Base-by-base conservation (phyloP, 2,329 filamentous ascomycete genomes). In the Aureobasidium namibiae region DNA sequence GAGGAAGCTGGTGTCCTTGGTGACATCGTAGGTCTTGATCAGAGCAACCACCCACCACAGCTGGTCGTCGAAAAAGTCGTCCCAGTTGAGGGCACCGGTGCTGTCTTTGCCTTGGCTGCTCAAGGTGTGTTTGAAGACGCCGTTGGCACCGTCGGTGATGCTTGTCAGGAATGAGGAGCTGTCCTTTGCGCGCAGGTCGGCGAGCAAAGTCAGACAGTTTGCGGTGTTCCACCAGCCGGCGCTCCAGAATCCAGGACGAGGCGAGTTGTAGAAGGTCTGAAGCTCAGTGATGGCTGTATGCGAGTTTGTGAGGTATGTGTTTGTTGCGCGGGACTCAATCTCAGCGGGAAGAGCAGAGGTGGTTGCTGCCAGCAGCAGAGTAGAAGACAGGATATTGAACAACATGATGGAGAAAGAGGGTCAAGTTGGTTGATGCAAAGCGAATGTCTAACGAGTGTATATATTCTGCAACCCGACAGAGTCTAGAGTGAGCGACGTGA, bases 1-100 rank as follows among this genome's bases (percentile, higher is more conserved):
- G 13, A 56, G 36, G n/a, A 36, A 56, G 0, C 70, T 73, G 48
- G 76, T 58, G 23, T 79, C 69, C 1, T 69, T 65, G 0, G 79
- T 81, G 4, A 80, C 67, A 63, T 82, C 80, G 67, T 81, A 82
- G n/a, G 76, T 79, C 2, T 73, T 74, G 63, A 82, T 76, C 79
- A 79, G 81, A 23, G 74, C 80, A 8, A 82, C 67, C 3, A 77
- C 78, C 79, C 79, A 79, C 77, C 77, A 79, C 1, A 74, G 76
- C 61, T 82, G 77, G 60, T 82, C 80, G 56, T 82, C 80, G 64
- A 81, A 80, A 60, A 69, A 78, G 38, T 70, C 71, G 41, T 75
- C 52, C 41, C 54, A 62, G 26, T 38, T 38, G 1, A 62, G 52
- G 10, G 56, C 56, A 0, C 45, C 52, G 9, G 52, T 56, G 42